These are phyloP conservation scores for Chytridiales sp. DNA, from an alignment of 371 early-diverging fungal species.

Conservation along the genomic window DNA sequence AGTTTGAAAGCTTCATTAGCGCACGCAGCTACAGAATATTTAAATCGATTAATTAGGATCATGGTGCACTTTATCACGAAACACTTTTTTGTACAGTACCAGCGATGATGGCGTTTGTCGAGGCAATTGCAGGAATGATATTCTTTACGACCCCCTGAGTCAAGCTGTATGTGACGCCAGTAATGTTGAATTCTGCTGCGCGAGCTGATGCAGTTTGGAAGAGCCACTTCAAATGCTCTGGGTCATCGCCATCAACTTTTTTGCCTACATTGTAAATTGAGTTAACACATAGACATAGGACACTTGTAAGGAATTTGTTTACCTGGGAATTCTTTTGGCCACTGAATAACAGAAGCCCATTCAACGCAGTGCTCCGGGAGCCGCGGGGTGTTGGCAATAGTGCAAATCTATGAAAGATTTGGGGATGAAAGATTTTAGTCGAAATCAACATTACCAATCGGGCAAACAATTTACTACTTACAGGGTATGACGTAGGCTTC, in stretches of 20 bases:
- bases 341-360: slow-evolving; percentile 85
- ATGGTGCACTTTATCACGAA: background rate
- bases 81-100: slow-evolving; percentile 48
- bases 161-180: slow-evolving; percentile 87
- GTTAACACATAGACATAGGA: background rate
- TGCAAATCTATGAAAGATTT: slow-evolving; percentile 94
- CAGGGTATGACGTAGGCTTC: slow-evolving; percentile 87
- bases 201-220: slow-evolving; percentile 71
- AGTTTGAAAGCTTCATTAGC: slow-evolving; percentile 94
- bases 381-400: slow-evolving; percentile 94
- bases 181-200: slow-evolving; percentile 77
- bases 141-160: slow-evolving; percentile 94
- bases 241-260: slow-evolving; percentile 84
- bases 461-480: background rate
- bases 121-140: slow-evolving; percentile 99
- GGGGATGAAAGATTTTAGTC: background rate
- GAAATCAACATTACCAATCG: background rate
- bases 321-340: slow-evolving; percentile 80
- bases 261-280: slow-evolving; percentile 46
- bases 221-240: slow-evolving; percentile 88
- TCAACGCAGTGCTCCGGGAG: slow-evolving; percentile 88
- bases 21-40: slow-evolving; percentile 69
- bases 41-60: background rate
- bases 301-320: too few relatives aligned
- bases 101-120: slow-evolving; percentile 98